A percentile compares a stretch with the other conserved stretches of the same genome.
Conservation (phyloP, 768 basidiomycete genomes). For the Pisolithus orientalis region DNA sequence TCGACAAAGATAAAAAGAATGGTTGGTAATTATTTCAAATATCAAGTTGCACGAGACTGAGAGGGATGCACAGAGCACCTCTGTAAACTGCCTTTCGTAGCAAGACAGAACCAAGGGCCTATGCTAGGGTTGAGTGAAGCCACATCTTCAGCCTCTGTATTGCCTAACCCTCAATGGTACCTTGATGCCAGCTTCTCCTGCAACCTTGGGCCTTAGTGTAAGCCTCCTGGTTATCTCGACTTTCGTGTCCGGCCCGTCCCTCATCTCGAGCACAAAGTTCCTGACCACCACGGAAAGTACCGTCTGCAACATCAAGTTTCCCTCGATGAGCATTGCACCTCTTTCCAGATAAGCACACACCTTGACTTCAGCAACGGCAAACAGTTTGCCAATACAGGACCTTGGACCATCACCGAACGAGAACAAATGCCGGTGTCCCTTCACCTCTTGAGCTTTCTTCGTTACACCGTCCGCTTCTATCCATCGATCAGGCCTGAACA, state of each 20-base stretch:
- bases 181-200: constrained; percentile 15
- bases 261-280: constrained; percentile 30
- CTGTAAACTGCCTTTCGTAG: no score
- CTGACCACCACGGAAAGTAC: constrained; percentile 35
- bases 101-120: no score
- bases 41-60: no score
- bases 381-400: constrained; percentile 42
- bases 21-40: no score
- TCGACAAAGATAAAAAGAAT: no score
- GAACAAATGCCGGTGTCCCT: constrained; percentile 45
- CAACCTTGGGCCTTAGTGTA: constrained; percentile 5
- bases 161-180: constrained; percentile 17
- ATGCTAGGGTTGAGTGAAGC: no score
- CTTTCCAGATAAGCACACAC: background rate
- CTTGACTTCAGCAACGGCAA: constrained; percentile 37
- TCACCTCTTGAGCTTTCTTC: constrained; percentile 31
- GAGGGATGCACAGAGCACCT: no score
- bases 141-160: constrained; percentile 4
- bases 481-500: constrained; percentile 65
- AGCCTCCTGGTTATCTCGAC: constrained; percentile 4
- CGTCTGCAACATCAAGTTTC: constrained; percentile 23
- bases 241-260: constrained; percentile 30
- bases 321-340: constrained; percentile 5
- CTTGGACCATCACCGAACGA: constrained; percentile 49
- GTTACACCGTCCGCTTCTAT: constrained; percentile 29